Conservation (phyloP, 202 grass and related monocot species). For the Digitaria exilis region DNA sequence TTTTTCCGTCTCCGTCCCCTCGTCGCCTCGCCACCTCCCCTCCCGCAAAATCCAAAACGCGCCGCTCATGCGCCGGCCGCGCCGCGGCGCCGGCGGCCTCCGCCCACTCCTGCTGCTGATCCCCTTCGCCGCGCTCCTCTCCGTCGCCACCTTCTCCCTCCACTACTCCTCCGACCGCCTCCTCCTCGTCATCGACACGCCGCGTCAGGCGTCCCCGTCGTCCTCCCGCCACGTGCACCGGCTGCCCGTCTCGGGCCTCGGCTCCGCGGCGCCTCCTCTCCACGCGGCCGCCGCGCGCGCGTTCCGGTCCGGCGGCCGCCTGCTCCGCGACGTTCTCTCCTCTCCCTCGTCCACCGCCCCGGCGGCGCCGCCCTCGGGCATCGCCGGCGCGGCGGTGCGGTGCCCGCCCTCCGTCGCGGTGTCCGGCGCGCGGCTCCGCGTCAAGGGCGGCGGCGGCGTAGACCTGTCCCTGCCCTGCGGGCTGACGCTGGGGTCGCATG, state of each 20-base stretch:
- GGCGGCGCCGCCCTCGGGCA: not conserved
- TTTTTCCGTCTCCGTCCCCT: not conserved
- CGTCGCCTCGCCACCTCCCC: not conserved
- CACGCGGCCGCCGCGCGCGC: constrained; percentile 38
- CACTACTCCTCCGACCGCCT: constrained; percentile 51
- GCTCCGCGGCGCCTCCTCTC: constrained; percentile 12
- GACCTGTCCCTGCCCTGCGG: constrained; percentile 56
- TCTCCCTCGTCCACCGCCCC: not conserved
- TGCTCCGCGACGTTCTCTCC: constrained; percentile 35
- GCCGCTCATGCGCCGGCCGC: constrained; percentile 48
- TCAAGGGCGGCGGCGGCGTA: constrained; percentile 20
- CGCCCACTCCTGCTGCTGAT: constrained; percentile 54
- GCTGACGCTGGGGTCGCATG: constrained; percentile 67
- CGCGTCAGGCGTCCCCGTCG: not conserved
- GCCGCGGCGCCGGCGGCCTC: constrained; percentile 26
- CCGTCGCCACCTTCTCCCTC: constrained; percentile 57
- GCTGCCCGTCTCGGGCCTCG: constrained; percentile 1
- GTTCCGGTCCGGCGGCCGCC: constrained; percentile 31
- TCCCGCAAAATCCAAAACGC: constrained; percentile 22
- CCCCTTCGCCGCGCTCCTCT: constrained; percentile 54
- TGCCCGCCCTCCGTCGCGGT: constrained; percentile 60
- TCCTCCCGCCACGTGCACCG: not conserved
- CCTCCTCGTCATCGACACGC: constrained; percentile 3
- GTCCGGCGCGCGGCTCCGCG: constrained; percentile 34
- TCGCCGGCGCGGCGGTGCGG: too few relatives aligned